phyloP scores from a whole-genome alignment of 129 eudicot genomes.

The Centaurea solstitialis region DNA sequence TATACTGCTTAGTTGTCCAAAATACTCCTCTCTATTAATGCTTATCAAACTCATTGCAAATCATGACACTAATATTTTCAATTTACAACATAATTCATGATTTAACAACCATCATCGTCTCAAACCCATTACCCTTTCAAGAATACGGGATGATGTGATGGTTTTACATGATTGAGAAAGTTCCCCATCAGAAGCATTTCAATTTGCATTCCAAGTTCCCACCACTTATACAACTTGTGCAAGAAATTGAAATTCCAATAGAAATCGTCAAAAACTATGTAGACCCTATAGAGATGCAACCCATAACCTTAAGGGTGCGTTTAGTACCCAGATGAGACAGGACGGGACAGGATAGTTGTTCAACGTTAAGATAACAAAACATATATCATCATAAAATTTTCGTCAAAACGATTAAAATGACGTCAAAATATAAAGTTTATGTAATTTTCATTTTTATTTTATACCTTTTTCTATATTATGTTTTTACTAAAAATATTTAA shows the following conservation, averaged over 20 bases:
- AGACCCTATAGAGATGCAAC: background rate
- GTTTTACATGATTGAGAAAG: background rate
- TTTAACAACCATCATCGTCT: background rate
- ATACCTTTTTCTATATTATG: no score
- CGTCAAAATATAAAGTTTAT: no score
- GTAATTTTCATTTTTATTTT: no score
- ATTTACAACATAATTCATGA: background rate
- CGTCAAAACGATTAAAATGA: no score
- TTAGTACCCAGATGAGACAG: no score
- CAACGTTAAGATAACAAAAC: no score
- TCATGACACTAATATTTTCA: background rate
- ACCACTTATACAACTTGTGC: background rate
- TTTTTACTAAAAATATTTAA: no score
- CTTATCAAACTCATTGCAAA: background rate
- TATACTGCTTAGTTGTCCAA: no score
- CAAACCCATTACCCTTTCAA: background rate
- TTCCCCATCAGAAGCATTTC: background rate
- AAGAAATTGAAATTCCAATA: background rate
- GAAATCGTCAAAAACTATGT: background rate
- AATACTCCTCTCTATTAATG: no score
- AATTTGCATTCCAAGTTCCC: background rate
- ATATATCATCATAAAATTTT: no score
- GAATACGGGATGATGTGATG: background rate
- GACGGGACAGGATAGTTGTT: no score
- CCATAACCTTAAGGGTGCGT: background rate